A percentile compares a stretch with the other conserved stretches of the same genome.
These are phyloP conservation scores for Periglandula ipomoeae DNA, from an alignment of 2,329 filamentous ascomycete genomes.

Conservation along the genomic window DNA sequence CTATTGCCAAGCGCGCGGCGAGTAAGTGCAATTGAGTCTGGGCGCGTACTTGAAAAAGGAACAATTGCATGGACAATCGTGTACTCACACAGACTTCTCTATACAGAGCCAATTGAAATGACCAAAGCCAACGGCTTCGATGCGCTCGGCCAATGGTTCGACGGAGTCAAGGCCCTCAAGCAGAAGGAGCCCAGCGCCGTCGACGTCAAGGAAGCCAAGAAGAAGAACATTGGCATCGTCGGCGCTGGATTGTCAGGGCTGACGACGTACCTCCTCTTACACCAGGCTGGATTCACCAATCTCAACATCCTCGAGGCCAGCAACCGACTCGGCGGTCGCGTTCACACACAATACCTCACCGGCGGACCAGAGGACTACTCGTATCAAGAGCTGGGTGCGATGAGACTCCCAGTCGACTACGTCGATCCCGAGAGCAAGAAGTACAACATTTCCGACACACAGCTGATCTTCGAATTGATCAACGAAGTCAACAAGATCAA, in stretches of 20 bases:
- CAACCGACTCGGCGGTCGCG: slow-evolving; percentile 51
- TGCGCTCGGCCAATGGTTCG: slow-evolving; percentile 51
- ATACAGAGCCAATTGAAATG: slow-evolving; percentile 30
- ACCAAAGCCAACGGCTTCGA: slow-evolving; percentile 40
- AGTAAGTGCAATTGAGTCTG: not conserved
- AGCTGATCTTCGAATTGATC: slow-evolving; percentile 55
- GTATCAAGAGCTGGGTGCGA: slow-evolving; percentile 59
- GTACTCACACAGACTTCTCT: slow-evolving; percentile 1
- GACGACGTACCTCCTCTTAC: slow-evolving; percentile 44
- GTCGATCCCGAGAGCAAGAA: slow-evolving; percentile 38
- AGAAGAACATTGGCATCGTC: slow-evolving; percentile 52
- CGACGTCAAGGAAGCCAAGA: slow-evolving; percentile 10
- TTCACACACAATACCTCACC: slow-evolving; percentile 54
- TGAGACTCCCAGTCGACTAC: slow-evolving; percentile 51
- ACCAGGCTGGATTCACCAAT: slow-evolving; percentile 44
- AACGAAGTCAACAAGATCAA: slow-evolving; percentile 52
- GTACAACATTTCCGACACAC: slow-evolving; percentile 51
- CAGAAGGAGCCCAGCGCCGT: slow-evolving; percentile 39
- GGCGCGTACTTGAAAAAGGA: not conserved
- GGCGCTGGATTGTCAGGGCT: slow-evolving; percentile 58
- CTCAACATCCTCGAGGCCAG: slow-evolving; percentile 54
- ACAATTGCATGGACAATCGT: not conserved
- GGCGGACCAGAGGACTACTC: slow-evolving; percentile 52
- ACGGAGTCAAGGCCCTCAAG: slow-evolving; percentile 50
- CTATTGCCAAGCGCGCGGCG: slow-evolving; percentile 7